Base-by-base conservation (phyloP, 768 basidiomycete species). In the Hygrophoropsis aurantiaca region DNA sequence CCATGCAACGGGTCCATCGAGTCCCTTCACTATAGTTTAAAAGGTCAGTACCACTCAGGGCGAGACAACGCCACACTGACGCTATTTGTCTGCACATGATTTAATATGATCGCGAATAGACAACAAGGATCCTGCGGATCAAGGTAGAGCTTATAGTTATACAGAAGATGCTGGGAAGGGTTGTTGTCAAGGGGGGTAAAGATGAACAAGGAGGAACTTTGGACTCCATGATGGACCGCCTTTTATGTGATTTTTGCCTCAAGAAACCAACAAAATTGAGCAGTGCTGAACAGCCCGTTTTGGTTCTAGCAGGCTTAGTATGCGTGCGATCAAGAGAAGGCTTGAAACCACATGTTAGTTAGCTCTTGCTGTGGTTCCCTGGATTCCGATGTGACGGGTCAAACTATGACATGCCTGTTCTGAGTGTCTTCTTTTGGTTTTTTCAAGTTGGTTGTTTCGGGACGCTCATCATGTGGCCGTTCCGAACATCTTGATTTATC, bases 81-180 rank as follows among this genome's bases (percentile, higher is more conserved):
- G 87, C 84, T 65, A 88, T 74, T 66, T 80, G 81, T 73, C 73
- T 80, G 64, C 87, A 90, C 87, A 90, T 90, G 47, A 36, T 60
- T 37, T 39, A 35, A 20, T 25, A 32, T 18, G 40, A 40, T 24
- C 16, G 34, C 2, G 9, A 36, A 42, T 40, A 13, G 26, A n/a
- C 36, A 38, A 16, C 9, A 7, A 21, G n/a, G n/a, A n/a, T n/a
- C n/a, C n/a, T n/a, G n/a, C n/a, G 32, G 32, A 10, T n/a, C 32
- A 34, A 34, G 11, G 32, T n/a, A 10, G 32, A 16, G 32, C 32
- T n/a, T n/a, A n/a, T n/a, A n/a, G n/a, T n/a, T n/a, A n/a, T 25
- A 40, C 18, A 42, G 43, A 4, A 16, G 52, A 44, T 43, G 15
- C 19, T 24, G 13, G 24, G 10, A 34, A 21, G 41, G 47, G 13